These are phyloP conservation scores for Agrostemma githago DNA, from an alignment of 148 eudicot species.

Conservation along the genomic window DNA sequence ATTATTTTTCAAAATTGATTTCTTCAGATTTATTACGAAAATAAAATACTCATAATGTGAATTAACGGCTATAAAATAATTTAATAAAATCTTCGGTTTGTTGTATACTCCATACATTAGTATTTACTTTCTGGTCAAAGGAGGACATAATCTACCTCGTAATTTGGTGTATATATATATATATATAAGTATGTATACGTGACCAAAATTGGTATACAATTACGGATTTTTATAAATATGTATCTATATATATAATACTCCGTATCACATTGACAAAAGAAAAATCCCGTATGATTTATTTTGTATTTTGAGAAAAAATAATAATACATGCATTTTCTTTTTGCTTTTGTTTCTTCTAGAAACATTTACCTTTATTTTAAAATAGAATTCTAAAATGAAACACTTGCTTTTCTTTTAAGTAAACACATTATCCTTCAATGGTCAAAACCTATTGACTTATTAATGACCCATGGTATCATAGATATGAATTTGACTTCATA, in stretches of 20 bases:
- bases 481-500: background rate
- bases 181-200: background rate
- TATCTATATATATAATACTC: too few species aligned
- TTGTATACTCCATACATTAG: too few species aligned
- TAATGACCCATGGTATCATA: background rate
- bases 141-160: background rate
- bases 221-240: too few species aligned
- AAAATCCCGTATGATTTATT: background rate
- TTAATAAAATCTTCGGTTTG: too few species aligned
- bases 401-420: background rate
- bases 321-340: background rate
- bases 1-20: too few species aligned
- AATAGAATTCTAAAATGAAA: background rate
- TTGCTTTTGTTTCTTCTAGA: conserved; percentile 11
- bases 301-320: too few species aligned
- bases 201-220: too few species aligned
- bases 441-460: too few species aligned
- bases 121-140: background rate
- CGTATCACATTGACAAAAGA: background rate
- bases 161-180: conserved; percentile 8
- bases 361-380: background rate
- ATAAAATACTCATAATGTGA: too few species aligned
- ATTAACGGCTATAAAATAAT: too few species aligned
- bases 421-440: background rate
- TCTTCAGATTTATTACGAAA: too few species aligned